Base-by-base conservation (phyloP, 2,329 filamentous ascomycete species). In the Periconia macrospinosa region DNA sequence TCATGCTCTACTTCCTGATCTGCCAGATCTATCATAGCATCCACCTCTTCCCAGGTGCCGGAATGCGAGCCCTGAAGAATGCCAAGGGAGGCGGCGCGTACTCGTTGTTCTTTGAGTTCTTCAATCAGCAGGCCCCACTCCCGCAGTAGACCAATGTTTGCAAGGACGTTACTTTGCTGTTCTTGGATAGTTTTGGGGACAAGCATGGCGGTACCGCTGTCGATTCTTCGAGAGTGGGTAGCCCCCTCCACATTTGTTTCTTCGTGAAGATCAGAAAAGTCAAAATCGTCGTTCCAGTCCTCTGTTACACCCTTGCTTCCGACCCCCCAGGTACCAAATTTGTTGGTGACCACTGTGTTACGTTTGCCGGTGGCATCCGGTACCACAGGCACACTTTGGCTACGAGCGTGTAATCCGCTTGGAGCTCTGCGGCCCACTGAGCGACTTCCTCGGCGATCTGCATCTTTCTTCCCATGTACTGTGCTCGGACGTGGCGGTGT, bases 251-350 rank as follows among this genome's bases (percentile, higher is more conserved):
- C 61, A 13, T 56, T 57, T 33, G 65, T 58, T 17, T 69, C 63
- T 42, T 81, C 79, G 23, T 78, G 74, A 13, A 75, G 68, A 45
- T 85, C 83, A 19, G 82, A 82, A 68, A 93, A 92, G 55, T 93
- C 89, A 63, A 95, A 94, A 70, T 95, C 91, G 58, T 92, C 89
- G 63, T 93, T 91, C 91, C 91, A 95, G 66, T 94, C 90, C 69
- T 95, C 91, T 56, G 88, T 92, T 11, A 87, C 86, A 15, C 85
- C 88, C 71, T 92, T 92, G 57, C 85, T 87, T n/a, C 88, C 86
- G 41, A 91, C 76, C 2, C 89, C 89, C 90, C 90, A 93, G 1
- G 90, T 92, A 42, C 90, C 88, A 66, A 91, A 93, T 65, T 92
- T 92, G 49, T 72, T 82, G n/a, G 83, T 66, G 72, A 79, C 71